Evolutionary conservation across 805 yeast species (phyloP).

Genomic region (Jamesozyma jinghongensis): DNA sequence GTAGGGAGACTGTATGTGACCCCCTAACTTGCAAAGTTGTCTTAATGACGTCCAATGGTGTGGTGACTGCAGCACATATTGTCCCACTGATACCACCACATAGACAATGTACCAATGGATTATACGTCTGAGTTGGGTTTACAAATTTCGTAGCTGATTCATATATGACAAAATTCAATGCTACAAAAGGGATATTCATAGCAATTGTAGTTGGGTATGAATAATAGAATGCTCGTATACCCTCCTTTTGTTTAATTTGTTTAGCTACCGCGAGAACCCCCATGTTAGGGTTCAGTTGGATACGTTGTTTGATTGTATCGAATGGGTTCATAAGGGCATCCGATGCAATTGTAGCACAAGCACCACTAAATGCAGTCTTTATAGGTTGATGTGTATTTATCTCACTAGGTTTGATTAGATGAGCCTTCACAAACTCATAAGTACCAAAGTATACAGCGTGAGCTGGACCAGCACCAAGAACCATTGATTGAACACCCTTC

Average conservation of each 20-base stretch:
- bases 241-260: constrained; percentile 51
- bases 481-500: constrained; percentile 89
- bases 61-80: constrained; percentile 90
- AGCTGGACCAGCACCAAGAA: constrained; percentile 97
- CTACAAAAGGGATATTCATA: constrained; percentile 92
- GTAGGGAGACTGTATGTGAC: constrained; percentile 34
- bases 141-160: constrained; percentile 75
- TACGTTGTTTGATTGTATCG: constrained; percentile 90
- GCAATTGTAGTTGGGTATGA: constrained; percentile 92
- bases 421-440: constrained; percentile 61
- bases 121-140: constrained; percentile 71
- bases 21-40: constrained; percentile 85
- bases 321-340: constrained; percentile 98
- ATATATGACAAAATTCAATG: constrained; percentile 86
- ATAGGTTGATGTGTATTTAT: constrained; percentile 52
- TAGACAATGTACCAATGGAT: constrained; percentile 85
- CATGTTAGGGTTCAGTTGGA: constrained; percentile 48
- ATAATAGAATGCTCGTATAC: constrained; percentile 72
- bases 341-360: constrained; percentile 81
- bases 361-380: constrained; percentile 83
- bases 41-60: constrained; percentile 90
- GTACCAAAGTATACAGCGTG: constrained; percentile 95
- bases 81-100: constrained; percentile 95
- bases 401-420: constrained; percentile 28
- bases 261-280: constrained; percentile 25